Evolutionary conservation across 768 basidiomycete species (phyloP), one percentile per base, ranked within the genome.

Genomic region (button mushroom (Agaricus bisporus)): DNA sequence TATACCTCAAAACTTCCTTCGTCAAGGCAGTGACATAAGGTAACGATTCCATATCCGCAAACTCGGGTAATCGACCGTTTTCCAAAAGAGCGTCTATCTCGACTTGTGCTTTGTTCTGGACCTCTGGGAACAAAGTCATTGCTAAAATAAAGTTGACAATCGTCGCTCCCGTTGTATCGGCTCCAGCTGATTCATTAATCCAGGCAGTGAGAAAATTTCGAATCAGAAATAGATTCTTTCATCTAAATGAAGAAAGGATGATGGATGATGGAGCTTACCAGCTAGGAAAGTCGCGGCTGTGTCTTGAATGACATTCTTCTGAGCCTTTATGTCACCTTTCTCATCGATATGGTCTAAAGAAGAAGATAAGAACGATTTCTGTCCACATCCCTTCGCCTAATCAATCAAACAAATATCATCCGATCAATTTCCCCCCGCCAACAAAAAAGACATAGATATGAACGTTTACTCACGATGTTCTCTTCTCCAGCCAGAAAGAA

Each of bases 21-120:
- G 75, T 51, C 1, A 73, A 28, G 12, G 68, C 69, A 8, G 61
- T 54, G 9, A 77, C 48, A 54, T 76, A 76, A 2, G 74, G 75
- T 11, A 76, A 56, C 6, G 65, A 60, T 4, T 59, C 60, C 25
- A 64, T 57, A 50, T 78, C 75, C 4, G 60, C 60, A 49, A 72
- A 70, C 8, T 68, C 69, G 1, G 74, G 74, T 7, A 77, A 62
- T 7, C 73, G 62, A 9, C 64, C 63, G 8, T 55, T 55, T n/a
- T 66, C 69, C 11, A 77, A 51, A 5, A 73, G 67, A 0, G 56
- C 41, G 39, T 75, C 73, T n/a, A 77, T 54, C 54, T 75, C 75
- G n/a, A 60, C 61, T 37, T 74, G 72, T 1, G 70, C 72, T 41
- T 64, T 66, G 39, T 51, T 58, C 58, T 71, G 70, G 0, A 65